Percentiles rank a stretch among this genome's conserved stretches.
phyloP scores from a whole-genome alignment of 75 land plant genomes.

The Picea sitchensis region DNA sequence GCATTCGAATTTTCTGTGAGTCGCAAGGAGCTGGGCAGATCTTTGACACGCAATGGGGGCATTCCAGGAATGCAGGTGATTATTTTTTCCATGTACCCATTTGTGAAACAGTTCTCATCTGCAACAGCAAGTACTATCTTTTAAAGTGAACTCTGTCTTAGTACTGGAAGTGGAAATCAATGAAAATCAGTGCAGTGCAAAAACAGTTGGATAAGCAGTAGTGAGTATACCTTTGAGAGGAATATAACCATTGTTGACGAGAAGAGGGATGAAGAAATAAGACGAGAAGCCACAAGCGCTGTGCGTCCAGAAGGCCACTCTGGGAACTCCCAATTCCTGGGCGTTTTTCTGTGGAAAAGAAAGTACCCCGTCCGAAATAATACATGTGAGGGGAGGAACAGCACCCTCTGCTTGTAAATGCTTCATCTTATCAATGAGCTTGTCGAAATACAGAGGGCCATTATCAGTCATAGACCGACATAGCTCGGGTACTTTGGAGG shows the following conservation, averaged over 20 bases:
- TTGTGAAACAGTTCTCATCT: too few relatives aligned
- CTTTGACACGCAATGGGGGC: constrained; percentile 3
- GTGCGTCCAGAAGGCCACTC: constrained; percentile 13
- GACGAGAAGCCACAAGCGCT: constrained; percentile 13
- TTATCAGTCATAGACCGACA: constrained; percentile 5
- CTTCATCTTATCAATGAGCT: neutral
- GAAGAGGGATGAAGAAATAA: too few relatives aligned
- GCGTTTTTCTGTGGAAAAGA: constrained; percentile 18
- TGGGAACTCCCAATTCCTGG: constrained; percentile 17
- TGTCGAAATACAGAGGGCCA: constrained; percentile 2
- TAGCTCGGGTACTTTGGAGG: constrained; percentile 10
- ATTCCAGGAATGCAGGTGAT: constrained; percentile 18
- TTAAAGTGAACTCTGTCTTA: too few relatives aligned
- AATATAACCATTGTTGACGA: too few relatives aligned
- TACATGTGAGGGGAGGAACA: constrained; percentile 12
- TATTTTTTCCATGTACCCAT: constrained; percentile 7
- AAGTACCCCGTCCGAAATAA: constrained; percentile 17
- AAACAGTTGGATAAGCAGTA: too few relatives aligned
- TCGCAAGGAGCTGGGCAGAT: constrained; percentile 14
- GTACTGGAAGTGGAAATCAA: too few relatives aligned
- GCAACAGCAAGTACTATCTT: too few relatives aligned
- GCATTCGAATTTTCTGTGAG: neutral
- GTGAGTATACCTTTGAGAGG: too few relatives aligned
- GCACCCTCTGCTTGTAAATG: too few relatives aligned
- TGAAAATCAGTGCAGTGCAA: too few relatives aligned